Evolutionary conservation across 23 red algal species (phyloP).

Genomic region (Gracilaria caudata): DNA sequence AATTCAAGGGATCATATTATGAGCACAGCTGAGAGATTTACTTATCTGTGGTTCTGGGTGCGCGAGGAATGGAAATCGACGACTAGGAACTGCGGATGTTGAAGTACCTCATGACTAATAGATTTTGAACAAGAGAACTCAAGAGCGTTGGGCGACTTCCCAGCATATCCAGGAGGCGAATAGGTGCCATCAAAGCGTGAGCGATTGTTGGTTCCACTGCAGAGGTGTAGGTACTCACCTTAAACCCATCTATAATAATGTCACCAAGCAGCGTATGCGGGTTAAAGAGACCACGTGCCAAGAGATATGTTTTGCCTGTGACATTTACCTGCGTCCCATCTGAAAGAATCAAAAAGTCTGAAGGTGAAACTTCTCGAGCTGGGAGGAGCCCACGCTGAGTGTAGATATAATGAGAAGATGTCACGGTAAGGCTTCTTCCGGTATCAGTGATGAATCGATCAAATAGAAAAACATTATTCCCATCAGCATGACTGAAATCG

Average conservation of each 20-base stretch:
- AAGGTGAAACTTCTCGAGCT: constrained; percentile 7
- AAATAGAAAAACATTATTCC: constrained; percentile 8
- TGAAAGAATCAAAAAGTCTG: constrained; percentile 33
- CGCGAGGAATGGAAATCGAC: neutral
- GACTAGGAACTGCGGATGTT: constrained; percentile 37
- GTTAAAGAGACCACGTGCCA: constrained; percentile 58
- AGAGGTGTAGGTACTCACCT: constrained; percentile 31
- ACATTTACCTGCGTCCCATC: neutral
- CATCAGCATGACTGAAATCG: constrained; percentile 60
- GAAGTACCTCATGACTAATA: neutral
- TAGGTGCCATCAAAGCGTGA: constrained; percentile 49
- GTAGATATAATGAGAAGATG: constrained; percentile 46
- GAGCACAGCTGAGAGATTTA: neutral
- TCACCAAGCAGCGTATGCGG: constrained; percentile 65
- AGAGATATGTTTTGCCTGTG: neutral
- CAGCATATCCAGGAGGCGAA: constrained; percentile 19
- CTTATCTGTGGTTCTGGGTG: neutral
- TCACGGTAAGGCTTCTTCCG: constrained; percentile 17
- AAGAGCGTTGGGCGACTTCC: constrained; percentile 17
- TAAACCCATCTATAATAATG: constrained; percentile 58
- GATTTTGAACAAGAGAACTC: constrained; percentile 9
- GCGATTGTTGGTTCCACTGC: constrained; percentile 39
- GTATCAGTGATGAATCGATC: constrained; percentile 27
- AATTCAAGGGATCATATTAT: neutral
- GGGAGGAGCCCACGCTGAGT: constrained; percentile 24